phyloP scores from a whole-genome alignment of 805 yeast species.

The Myxozyma vanderwaltii region DNA sequence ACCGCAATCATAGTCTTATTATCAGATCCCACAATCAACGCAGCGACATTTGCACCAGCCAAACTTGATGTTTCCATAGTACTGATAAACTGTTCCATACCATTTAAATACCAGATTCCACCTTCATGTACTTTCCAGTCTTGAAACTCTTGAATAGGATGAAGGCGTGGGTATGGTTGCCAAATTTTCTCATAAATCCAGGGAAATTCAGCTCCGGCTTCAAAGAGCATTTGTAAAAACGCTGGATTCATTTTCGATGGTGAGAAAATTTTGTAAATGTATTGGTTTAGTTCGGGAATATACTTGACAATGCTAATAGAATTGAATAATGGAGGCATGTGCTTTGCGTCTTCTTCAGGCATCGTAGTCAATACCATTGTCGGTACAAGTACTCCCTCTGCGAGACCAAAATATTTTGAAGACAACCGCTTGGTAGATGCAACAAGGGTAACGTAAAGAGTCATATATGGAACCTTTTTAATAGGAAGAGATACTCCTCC shows the following conservation, averaged over 20 bases:
- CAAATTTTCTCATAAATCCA: slow-evolving; percentile 45
- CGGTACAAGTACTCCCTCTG: slow-evolving; percentile 21
- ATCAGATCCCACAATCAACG: slow-evolving; percentile 39
- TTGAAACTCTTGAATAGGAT: slow-evolving; percentile 40
- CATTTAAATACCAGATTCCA: slow-evolving; percentile 49
- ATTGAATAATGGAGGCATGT: slow-evolving; percentile 40
- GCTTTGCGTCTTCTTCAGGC: slow-evolving; percentile 24
- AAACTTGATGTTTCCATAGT: slow-evolving; percentile 57
- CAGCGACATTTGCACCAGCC: slow-evolving; percentile 55
- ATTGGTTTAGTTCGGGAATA: slow-evolving; percentile 38
- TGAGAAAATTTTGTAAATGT: slow-evolving; percentile 51
- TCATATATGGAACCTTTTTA: slow-evolving; percentile 44
- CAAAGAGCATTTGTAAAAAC: slow-evolving; percentile 37
- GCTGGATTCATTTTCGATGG: slow-evolving; percentile 33
- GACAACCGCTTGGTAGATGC: slow-evolving; percentile 36
- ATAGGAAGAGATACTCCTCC: slow-evolving; percentile 10
- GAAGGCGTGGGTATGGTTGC: slow-evolving; percentile 50
- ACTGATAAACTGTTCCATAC: slow-evolving; percentile 52
- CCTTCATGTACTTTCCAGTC: slow-evolving; percentile 40
- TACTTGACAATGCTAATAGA: slow-evolving; percentile 43
- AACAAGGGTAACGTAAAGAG: slow-evolving; percentile 47
- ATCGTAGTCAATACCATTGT: slow-evolving; percentile 32
- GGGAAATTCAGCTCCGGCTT: slow-evolving; percentile 35
- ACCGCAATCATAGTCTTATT: slow-evolving; percentile 23
- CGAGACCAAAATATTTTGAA: slow-evolving; percentile 34